These are phyloP conservation scores for Eimeria sp. DNA, from an alignment of 169 alveolate species.

Conservation along the genomic window DNA sequence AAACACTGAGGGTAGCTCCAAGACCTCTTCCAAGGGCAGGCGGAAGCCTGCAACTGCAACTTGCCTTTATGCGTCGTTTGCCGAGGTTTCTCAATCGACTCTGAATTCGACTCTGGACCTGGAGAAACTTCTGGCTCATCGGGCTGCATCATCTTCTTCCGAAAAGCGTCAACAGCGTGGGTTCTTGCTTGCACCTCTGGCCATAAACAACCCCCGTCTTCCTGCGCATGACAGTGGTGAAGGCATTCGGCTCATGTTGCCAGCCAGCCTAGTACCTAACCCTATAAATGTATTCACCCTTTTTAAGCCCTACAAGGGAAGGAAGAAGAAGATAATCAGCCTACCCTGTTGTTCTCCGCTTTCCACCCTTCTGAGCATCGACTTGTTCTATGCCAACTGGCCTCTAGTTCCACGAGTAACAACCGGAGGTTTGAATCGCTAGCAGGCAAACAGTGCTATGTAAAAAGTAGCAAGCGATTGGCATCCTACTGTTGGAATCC, in stretches of 20 bases:
- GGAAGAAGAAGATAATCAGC: background rate
- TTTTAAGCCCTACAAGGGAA: background rate
- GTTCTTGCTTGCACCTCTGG: background rate
- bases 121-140: slow-evolving; percentile 32
- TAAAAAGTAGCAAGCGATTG: background rate
- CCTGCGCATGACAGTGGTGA: background rate
- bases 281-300: background rate
- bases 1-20: background rate
- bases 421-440: background rate
- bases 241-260: background rate
- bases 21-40: background rate
- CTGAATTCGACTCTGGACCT: background rate
- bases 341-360: background rate
- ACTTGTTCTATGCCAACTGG: background rate
- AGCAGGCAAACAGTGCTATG: background rate
- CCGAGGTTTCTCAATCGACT: background rate
- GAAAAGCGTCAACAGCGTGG: background rate
- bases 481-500: background rate
- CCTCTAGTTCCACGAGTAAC: background rate
- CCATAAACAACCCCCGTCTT: background rate
- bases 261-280: background rate
- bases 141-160: slow-evolving; percentile 65
- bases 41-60: background rate
- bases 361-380: background rate
- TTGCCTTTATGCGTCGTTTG: slow-evolving; percentile 12